Conservation (phyloP, 345 rosid species). For the Cardiospermum halicacabum region DNA sequence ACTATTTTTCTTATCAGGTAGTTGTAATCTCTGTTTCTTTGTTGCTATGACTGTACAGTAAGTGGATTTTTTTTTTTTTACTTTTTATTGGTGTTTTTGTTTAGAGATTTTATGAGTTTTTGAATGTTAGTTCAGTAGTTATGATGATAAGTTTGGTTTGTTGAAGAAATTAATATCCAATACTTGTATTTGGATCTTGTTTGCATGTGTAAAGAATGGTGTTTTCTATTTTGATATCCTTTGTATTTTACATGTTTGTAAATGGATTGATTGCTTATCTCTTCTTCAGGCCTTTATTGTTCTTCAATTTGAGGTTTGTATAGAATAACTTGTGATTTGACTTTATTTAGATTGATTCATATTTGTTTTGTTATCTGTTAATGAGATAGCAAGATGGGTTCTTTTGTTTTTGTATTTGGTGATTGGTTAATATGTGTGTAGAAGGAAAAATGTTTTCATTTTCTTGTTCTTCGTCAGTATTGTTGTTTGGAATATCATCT, state of each 20-base stretch:
- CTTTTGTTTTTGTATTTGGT: too few relatives aligned
- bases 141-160: conserved; percentile 10
- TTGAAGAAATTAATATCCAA: background rate
- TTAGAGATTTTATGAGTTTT: background rate
- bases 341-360: too few relatives aligned
- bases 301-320: too few relatives aligned
- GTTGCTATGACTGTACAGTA: background rate
- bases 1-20: conserved; percentile 34
- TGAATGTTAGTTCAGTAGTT: conserved; percentile 13
- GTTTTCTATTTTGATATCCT: background rate
- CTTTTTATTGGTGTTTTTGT: background rate
- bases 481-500: too few relatives aligned
- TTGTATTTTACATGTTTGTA: background rate
- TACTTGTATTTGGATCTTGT: conserved; percentile 18
- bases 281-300: too few relatives aligned
- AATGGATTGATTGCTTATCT: conserved; percentile 3
- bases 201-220: conserved; percentile 9
- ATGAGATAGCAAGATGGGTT: too few relatives aligned
- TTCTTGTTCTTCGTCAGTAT: too few relatives aligned
- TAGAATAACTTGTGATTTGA: too few relatives aligned
- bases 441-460: too few relatives aligned
- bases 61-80: conserved; percentile 4
- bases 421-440: too few relatives aligned
- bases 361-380: too few relatives aligned
- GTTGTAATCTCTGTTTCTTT: conserved; percentile 12